These are phyloP conservation scores for Pleoardoris graminearum DNA, from an alignment of 2,329 filamentous ascomycete species.

Conservation along the genomic window DNA sequence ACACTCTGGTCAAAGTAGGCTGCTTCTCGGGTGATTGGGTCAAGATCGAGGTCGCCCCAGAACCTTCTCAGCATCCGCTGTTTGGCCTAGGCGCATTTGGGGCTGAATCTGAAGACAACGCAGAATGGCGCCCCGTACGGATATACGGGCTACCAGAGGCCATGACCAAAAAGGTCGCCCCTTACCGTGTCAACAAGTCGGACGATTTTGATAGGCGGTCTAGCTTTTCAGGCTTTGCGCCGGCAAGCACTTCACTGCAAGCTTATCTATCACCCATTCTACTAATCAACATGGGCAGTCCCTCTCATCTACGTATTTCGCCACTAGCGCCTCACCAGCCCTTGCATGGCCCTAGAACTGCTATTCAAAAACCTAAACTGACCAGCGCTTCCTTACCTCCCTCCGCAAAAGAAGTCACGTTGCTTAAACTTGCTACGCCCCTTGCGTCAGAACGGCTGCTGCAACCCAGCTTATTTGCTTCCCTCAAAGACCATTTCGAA, in stretches of 20 bases:
- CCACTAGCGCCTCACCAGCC: constrained; percentile 62
- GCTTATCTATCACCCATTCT: constrained; percentile 84
- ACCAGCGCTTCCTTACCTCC: constrained; percentile 58
- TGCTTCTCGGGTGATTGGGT: constrained; percentile 99
- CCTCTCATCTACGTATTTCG: constrained; percentile 77
- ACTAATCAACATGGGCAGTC: constrained; percentile 79
- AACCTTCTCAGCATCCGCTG: constrained; percentile 69
- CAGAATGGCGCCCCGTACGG: constrained; percentile 79
- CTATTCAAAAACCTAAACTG: constrained; percentile 50
- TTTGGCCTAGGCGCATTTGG: constrained; percentile 71
- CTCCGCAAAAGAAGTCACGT: constrained; percentile 74
- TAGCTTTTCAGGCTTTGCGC: constrained; percentile 52
- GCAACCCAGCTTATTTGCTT: constrained; percentile 83
- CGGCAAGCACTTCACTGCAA: constrained; percentile 28
- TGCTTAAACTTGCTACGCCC: constrained; percentile 87
- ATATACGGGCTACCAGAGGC: constrained; percentile 87
- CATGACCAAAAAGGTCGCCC: constrained; percentile 56
- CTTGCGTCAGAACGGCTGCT: constrained; percentile 82
- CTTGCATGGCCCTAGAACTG: constrained; percentile 34
- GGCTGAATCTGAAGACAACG: constrained; percentile 61
- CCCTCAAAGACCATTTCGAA: constrained; percentile 87
- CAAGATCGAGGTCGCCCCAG: constrained; percentile 74
- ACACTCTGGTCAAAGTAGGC: constrained; percentile 81
- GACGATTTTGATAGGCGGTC: constrained; percentile 50
- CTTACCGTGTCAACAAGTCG: constrained; percentile 58